Base-by-base conservation (phyloP, 345 rosid species). In the Anastatica hierochuntica region DNA sequence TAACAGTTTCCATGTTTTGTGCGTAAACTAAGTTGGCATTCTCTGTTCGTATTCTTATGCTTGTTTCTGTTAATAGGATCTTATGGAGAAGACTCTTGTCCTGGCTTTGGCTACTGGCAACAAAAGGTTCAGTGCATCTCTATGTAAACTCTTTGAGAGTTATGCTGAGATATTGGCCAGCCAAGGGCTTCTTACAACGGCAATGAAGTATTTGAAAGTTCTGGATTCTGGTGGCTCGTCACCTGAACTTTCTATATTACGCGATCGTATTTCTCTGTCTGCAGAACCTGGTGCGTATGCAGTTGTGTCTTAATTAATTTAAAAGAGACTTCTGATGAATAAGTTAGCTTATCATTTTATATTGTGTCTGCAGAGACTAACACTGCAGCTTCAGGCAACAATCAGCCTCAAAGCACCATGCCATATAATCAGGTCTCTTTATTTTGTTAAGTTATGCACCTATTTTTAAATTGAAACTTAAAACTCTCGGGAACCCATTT, bases 21-120 rank as follows among this genome's bases (percentile, higher is more conserved):
- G 7, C 20, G 55, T 24, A 26, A 7, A 40, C 15, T 43, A 11
- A 15, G 45, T 16, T 47, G 51, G 11, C 58, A 43, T 61, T 64
- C 17, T 39, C 37, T 35, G 38, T 21, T 52, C 19, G 47, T 72
- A 49, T 42, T 42, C n/a, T 20, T 43, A 34, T 38, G 49, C 50
- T 13, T 11, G 67, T 64, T 17, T 53, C 56, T 56, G 69, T 44
- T 63, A 30, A 24, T 74, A 94, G 99, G 99, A 94, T 70, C 77
- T 94, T 71, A 94, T 88, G 99, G 99, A 94, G 76, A 94, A 94
- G 78, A 94, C 99, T 36, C 88, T 88, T 31, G 97, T 83, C 41
- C 82, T 94, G 72, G 92, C 92, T 58, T 75, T 94, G 79, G 99
- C 97, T 54, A 83, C 84, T 47, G 95, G 95, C 14, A 88, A 94